phyloP scores from a whole-genome alignment of 768 basidiomycete species.

The Pulveroboletus frians region DNA sequence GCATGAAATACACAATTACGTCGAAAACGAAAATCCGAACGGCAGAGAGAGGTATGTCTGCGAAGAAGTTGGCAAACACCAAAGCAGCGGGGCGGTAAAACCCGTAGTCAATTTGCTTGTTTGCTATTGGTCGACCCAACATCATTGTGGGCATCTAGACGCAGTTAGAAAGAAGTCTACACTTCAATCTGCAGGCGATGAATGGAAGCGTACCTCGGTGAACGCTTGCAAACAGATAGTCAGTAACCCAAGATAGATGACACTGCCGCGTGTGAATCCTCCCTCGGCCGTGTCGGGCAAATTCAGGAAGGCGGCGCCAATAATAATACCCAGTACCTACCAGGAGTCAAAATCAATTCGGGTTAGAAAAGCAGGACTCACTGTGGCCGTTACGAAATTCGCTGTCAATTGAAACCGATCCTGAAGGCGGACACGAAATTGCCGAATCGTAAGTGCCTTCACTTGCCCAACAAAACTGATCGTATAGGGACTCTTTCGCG shows the following conservation, averaged over 20 bases:
- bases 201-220: slow-evolving; percentile 46
- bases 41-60: slow-evolving; percentile 68
- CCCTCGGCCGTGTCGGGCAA: slow-evolving; percentile 70
- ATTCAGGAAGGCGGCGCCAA: slow-evolving; percentile 72
- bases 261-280: slow-evolving; percentile 82
- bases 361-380: slow-evolving; percentile 31
- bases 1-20: slow-evolving; percentile 66
- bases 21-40: slow-evolving; percentile 54
- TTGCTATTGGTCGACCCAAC: slow-evolving; percentile 71
- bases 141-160: slow-evolving; percentile 65
- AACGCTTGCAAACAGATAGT: slow-evolving; percentile 69
- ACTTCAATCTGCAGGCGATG: not conserved
- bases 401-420: slow-evolving; percentile 75
- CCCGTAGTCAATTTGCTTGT: slow-evolving; percentile 62
- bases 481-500: slow-evolving; percentile 77
- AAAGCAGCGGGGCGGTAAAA: slow-evolving; percentile 65
- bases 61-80: slow-evolving; percentile 59
- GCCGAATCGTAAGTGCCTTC: slow-evolving; percentile 59
- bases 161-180: slow-evolving; percentile 1
- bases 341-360: not conserved
- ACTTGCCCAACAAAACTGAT: slow-evolving; percentile 75
- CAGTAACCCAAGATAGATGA: slow-evolving; percentile 68
- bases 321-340: slow-evolving; percentile 42
- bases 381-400: slow-evolving; percentile 56
- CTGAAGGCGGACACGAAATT: slow-evolving; percentile 70